Evolutionary conservation across 2,329 filamentous ascomycete species (phyloP), one percentile per base, ranked within the genome.

Genomic region (Shiraia sp.): DNA sequence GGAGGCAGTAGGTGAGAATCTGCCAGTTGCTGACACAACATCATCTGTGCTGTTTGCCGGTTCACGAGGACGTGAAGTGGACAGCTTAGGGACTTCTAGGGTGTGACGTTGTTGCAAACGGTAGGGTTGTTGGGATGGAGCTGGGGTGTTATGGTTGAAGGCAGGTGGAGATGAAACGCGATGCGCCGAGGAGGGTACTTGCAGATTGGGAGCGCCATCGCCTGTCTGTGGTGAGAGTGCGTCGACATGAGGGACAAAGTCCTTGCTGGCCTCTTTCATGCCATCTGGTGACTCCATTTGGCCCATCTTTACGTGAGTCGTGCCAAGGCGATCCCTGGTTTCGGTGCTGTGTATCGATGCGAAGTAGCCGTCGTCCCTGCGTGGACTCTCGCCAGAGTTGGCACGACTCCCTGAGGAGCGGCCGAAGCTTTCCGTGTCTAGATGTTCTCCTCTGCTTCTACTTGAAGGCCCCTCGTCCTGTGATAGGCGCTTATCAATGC

Each of bases 81-180:
- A 77, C 12, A 77, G 69, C 68, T 85, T 88, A 6, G 91, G 90
- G 0, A 96, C 89, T 69, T 96, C 90, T 17, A 96, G 78, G 0
- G 90, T 96, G 71, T 96, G 87, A 52, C 91, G 83, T 47, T 96
- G 89, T 67, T 87, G 86, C 34, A 92, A 73, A 40, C 81, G 79
- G 14, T 79, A 71, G 23, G 76, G 73, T 10, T 77, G 75, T 7
- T 81, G 74, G 27, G 53, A 43, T 14, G 83, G 77, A 31, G 77
- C 67, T 43, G 77, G 72, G 3, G 70, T 65, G 24, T 72, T 72
- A n/a, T 80, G 78, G 51, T 62, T 63, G 81, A 58, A 80, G 61
- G 36, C 65, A 51, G 85, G 77, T 8, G 86, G 83, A 2, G 84
- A 83, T 4, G 85, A 86, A 53, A 84, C 82, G 60, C 83, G 77